A percentile compares a stretch with the other conserved stretches of the same genome.
phyloP scores from a whole-genome alignment of 1,139 yeast species.

The Protomyces macrosporus region DNA sequence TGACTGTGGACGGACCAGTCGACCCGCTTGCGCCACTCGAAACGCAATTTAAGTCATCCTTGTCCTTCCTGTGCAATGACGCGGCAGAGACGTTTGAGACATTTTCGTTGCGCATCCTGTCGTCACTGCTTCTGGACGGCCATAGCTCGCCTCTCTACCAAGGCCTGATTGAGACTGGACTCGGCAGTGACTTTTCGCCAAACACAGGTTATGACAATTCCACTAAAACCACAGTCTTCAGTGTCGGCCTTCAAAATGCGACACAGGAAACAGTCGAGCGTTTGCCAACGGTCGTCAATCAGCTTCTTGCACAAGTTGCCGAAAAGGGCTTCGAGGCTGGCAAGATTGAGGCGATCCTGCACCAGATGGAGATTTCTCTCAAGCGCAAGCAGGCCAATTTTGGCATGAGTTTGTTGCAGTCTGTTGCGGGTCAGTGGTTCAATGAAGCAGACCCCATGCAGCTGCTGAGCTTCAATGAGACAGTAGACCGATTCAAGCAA shows the following conservation, averaged over 20 bases:
- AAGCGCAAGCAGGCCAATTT: slow-evolving; percentile 86
- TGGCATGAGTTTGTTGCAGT: slow-evolving; percentile 72
- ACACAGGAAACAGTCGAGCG: slow-evolving; percentile 42
- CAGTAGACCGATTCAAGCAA: slow-evolving; percentile 54
- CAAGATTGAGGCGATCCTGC: slow-evolving; percentile 76
- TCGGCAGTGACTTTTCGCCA: slow-evolving; percentile 80
- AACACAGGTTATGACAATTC: slow-evolving; percentile 85
- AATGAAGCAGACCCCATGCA: slow-evolving; percentile 69
- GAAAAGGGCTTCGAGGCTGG: slow-evolving; percentile 49
- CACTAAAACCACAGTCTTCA: slow-evolving; percentile 70
- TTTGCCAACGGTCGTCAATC: slow-evolving; percentile 46
- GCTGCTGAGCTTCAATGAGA: slow-evolving; percentile 58
- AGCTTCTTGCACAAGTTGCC: slow-evolving; percentile 39
- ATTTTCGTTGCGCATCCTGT: slow-evolving; percentile 66
- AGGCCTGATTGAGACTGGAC: slow-evolving; percentile 71
- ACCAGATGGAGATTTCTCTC: slow-evolving; percentile 76
- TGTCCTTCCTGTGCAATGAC: slow-evolving; percentile 81
- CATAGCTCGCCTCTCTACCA: slow-evolving; percentile 88
- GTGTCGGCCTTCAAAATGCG: slow-evolving; percentile 81
- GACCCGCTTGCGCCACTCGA: slow-evolving; percentile 74
- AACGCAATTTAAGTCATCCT: slow-evolving; percentile 68
- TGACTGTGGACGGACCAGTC: slow-evolving; percentile 62
- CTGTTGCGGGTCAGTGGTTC: slow-evolving; percentile 77
- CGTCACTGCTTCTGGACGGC: slow-evolving; percentile 76
- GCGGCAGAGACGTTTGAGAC: slow-evolving; percentile 66